Evolutionary conservation across 2,329 filamentous ascomycete species (phyloP).

Genomic region (Aspergillus fumigatiaffinis): DNA sequence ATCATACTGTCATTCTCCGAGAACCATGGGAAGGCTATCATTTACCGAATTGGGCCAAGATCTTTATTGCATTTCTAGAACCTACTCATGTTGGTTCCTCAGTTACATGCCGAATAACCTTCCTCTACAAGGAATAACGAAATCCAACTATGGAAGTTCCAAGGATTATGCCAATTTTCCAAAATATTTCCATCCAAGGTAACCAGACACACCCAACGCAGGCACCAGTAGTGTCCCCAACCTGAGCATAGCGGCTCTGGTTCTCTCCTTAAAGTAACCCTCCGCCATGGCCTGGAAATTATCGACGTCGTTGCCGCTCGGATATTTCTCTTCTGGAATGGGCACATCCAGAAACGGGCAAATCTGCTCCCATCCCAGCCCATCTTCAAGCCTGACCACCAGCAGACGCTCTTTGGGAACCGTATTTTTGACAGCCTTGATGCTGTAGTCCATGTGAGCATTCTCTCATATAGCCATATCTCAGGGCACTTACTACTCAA

Average conservation of each 20-base stretch:
- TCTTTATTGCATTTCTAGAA: no score
- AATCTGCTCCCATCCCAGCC: slow-evolving; percentile 20
- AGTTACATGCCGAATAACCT: no score
- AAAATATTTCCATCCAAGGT: slow-evolving; percentile 3
- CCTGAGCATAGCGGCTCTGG: slow-evolving; percentile 11
- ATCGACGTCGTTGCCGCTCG: slow-evolving; percentile 18
- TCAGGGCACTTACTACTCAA: slow-evolving; percentile 17
- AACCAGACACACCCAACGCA: slow-evolving; percentile 11
- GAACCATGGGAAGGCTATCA: neutral
- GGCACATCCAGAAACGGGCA: slow-evolving; percentile 20
- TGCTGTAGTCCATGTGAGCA: slow-evolving; percentile 7
- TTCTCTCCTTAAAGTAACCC: slow-evolving; percentile 8
- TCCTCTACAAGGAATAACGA: no score
- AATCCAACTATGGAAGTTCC: no score
- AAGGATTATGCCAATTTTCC: neutral
- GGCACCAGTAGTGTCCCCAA: slow-evolving; percentile 9
- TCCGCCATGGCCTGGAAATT: slow-evolving; percentile 15
- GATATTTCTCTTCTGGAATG: slow-evolving; percentile 17
- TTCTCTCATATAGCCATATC: neutral
- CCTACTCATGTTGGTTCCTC: no score
- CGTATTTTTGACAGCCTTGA: slow-evolving; percentile 14
- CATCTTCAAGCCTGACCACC: slow-evolving; percentile 18
- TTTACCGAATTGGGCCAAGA: neutral
- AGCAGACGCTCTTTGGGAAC: slow-evolving; percentile 18
- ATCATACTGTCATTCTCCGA: neutral